Evolutionary conservation across 306 rosid species (phyloP), one percentile per base, ranked within the genome.

Genomic region (Macrotyloma uniflorum): DNA sequence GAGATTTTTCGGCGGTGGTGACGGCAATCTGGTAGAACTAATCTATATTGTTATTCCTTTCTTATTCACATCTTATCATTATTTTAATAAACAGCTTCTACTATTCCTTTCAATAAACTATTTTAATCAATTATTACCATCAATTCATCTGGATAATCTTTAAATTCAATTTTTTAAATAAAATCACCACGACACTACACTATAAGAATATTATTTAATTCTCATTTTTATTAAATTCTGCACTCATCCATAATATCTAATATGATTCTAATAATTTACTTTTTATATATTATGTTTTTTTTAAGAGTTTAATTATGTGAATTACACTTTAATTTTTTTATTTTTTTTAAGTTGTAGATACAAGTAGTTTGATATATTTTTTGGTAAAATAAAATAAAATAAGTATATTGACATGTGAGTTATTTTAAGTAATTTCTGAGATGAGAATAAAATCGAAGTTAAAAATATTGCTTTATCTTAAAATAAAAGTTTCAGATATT

Each of bases 1-100:
- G 88, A 89, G 85, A 62, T 64, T 90, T 74, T 84, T 89, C 83
- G 54, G 85, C 70, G 85, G 87, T 59, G 64, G 72, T 33, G 93
- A 85, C 89, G 74, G 88, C 8, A 80, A 92, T 36, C 70, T 72
- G 87, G 98, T 93, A 71, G 46, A 87, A 7, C 20, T 5, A 24
- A 55, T 55, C 63, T 55, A 23, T 54, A 50, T 18, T 20, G 14
- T 55, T 55, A 55, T 23, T 53, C 2, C 23, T 57, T 57, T 23
- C 22, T 58, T 14, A 58, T 12, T 53, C 1, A 51, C 4, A 0
- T 51, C 7, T 57, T 57, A 12, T 23, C 24, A 24, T 12, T 24
- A 58, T 58, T 58, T 26, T 4, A 15, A 59, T 26, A 3, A 22
- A 4, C 15, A 54, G 15, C 61, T 51, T 19, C 2, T 2, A 19